phyloP scores from a whole-genome alignment of 139 green algal species.

The Chlorella sp. region DNA sequence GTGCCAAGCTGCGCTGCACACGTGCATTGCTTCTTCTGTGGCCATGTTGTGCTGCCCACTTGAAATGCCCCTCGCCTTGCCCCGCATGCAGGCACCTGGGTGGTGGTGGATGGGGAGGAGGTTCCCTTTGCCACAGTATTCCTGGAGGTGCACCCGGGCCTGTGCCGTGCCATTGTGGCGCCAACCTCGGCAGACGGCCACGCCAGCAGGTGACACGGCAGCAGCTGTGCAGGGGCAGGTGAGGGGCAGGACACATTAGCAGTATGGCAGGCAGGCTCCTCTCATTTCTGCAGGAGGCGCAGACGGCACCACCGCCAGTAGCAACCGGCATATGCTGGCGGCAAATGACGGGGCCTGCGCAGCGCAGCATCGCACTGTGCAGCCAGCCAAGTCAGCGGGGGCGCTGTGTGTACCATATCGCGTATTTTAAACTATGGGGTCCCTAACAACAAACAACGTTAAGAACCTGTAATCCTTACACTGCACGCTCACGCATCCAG shows the following conservation, averaged over 20 bases:
- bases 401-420: too few relatives aligned
- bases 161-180: conserved; percentile 41
- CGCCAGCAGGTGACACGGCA: not conserved
- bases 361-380: too few relatives aligned
- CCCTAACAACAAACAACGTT: too few relatives aligned
- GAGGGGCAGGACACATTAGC: not conserved
- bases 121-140: conserved; percentile 43
- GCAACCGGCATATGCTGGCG: not conserved
- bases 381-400: too few relatives aligned
- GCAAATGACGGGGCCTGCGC: too few relatives aligned
- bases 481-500: too few relatives aligned
- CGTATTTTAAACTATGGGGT: too few relatives aligned
- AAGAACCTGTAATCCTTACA: too few relatives aligned
- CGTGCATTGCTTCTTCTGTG: too few relatives aligned
- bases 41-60: too few relatives aligned
- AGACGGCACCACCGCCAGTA: not conserved
- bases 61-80: not conserved
- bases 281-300: too few relatives aligned
- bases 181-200: not conserved
- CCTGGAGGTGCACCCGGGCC: conserved; percentile 53
- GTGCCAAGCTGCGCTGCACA: not conserved
- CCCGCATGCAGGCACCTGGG: conserved; percentile 53
- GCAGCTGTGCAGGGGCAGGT: not conserved
- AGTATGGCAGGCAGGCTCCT: not conserved
- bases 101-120: conserved; percentile 63